A percentile compares a stretch with the other conserved stretches of the same genome.
Conservation (phyloP, 352 stramenopile species). For the Phytophthora ohioensis region DNA sequence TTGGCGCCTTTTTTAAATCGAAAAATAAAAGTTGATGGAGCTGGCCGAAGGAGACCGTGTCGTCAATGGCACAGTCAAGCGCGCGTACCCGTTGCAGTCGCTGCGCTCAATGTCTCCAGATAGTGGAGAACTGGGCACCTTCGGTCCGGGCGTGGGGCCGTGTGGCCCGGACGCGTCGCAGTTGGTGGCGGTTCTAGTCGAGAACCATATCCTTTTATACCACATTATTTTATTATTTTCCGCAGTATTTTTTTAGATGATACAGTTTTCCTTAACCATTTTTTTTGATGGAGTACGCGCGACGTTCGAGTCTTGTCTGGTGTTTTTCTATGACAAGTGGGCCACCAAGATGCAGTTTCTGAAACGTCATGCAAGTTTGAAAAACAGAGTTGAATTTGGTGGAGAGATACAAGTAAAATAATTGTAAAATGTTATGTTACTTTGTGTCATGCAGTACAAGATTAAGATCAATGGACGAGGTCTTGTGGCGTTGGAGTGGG, state of each 20-base stretch:
- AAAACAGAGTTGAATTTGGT: not conserved
- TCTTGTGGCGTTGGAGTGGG: slow-evolving; percentile 63
- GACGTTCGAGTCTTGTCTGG: slow-evolving; percentile 58
- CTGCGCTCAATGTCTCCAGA: slow-evolving; percentile 17
- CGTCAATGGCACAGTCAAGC: slow-evolving; percentile 58
- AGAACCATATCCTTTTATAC: slow-evolving; percentile 58
- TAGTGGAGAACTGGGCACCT: slow-evolving; percentile 38
- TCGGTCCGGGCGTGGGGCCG: slow-evolving; percentile 67
- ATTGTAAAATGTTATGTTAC: not conserved
- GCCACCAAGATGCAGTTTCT: slow-evolving; percentile 65
- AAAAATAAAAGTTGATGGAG: slow-evolving; percentile 21
- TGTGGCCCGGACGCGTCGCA: slow-evolving; percentile 61
- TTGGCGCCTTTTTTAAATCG: slow-evolving; percentile 15
- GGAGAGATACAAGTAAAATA: not conserved
- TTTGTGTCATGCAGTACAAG: slow-evolving; percentile 60
- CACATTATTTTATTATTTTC: slow-evolving; percentile 10
- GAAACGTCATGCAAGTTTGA: slow-evolving; percentile 60
- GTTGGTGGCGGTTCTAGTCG: slow-evolving; percentile 60
- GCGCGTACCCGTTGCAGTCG: slow-evolving; percentile 67
- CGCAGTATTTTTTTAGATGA: not conserved
- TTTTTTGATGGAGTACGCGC: slow-evolving; percentile 34
- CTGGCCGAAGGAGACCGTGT: slow-evolving; percentile 26
- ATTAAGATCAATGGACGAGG: slow-evolving; percentile 60
- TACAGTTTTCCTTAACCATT: slow-evolving; percentile 41
- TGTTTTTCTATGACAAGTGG: slow-evolving; percentile 86